Base-by-base conservation (phyloP, 345 rosid species). In the Sonneratia alba region DNA sequence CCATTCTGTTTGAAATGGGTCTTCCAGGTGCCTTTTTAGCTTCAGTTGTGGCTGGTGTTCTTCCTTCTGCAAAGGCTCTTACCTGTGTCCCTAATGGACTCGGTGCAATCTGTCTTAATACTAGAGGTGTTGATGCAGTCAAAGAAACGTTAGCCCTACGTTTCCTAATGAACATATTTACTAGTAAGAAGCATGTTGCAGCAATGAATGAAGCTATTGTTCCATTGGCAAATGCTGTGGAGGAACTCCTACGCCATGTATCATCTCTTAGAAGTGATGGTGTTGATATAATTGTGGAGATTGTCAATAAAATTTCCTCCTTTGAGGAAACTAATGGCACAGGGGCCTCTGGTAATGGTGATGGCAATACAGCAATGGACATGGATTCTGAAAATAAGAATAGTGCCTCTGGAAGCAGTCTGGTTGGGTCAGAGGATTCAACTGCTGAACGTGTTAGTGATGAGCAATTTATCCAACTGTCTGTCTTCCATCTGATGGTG, bases 211-310 rank as follows among this genome's bases (percentile, higher is more conserved):
- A 91, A 75, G 96, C 98, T 43, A 84, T 94, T 72, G 93, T 90
- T 82, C 96, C 97, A 67, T 83, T 94, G 84, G 89, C 97, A 57
- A 91, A 88, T 83, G 98, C 98, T 5, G 93, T 88, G 73, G 97
- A 94, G 78, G 98, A 94, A 85, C 98, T 94, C 81, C 78, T 90
- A 78, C 95, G 98, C 43, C 97, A 94, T 81, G 98, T 87, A 15
- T 76, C 95, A 71, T 88, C 96, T 32, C 71, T 94, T 78, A 94
- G 98, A 81, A 81, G 87, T 73, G 79, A 72, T 36, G 97, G 98
- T 76, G 95, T 90, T 80, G 98, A 94, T 82, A 88, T 91, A 75
- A 88, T 94, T 34, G 84, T 91, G 71, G 97, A 94, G 80, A 87
- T 94, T 81, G 82, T 91, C 74, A 89, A 88, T 75, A 94, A 80